Evolutionary conservation across 345 rosid genomes (phyloP), one percentile per base, ranked within the genome.

Genomic region (Eucalyptus pumila): DNA sequence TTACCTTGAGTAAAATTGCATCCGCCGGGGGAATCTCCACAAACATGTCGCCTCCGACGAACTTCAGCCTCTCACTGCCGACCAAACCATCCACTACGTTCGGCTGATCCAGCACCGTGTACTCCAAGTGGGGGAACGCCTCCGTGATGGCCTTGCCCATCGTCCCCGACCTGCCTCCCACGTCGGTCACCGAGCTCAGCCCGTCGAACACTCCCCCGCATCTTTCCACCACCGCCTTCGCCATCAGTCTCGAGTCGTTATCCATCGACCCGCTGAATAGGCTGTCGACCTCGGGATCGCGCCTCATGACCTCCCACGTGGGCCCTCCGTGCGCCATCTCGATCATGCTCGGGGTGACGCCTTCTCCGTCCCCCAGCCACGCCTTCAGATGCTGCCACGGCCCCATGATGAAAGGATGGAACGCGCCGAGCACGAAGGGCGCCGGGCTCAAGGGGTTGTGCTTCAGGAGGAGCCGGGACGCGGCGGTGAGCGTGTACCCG

Each of bases 31-130:
- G 94, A 58, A 93, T 52, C 9, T 65, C 50, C 37, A 81, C 56
- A 65, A 93, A 89, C 95, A 94, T 92, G 86, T 93, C 89, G 4
- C 95, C 94, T 54, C 50, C 91, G 26, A 92, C 62, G 50, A 50
- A 94, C 42, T 67, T 91, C 88, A 93, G 37, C 81, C 92, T 92
- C 9, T 60, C 47, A 10, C 42, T 45, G 3, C 88, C 93, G 62
- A 87, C 58, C 87, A 89, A 87, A 34, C 86, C 92, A 15, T 87
- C 88, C 21, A 90, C 92, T 40, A 51, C 80, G 24, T 90, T 88
- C 9, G 88, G 80, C 52, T 49, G 88, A 89, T 92, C 90, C 3
- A 92, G 26, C 5, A 91, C 92, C 17, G 88, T 89, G 87, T 92
- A 92, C 19, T 91, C 90, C 87, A 92, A 5, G 4, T 87, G 11